These are phyloP conservation scores for Trichoderma guizhouense DNA, from an alignment of 2,329 filamentous ascomycete species.

Conservation along the genomic window DNA sequence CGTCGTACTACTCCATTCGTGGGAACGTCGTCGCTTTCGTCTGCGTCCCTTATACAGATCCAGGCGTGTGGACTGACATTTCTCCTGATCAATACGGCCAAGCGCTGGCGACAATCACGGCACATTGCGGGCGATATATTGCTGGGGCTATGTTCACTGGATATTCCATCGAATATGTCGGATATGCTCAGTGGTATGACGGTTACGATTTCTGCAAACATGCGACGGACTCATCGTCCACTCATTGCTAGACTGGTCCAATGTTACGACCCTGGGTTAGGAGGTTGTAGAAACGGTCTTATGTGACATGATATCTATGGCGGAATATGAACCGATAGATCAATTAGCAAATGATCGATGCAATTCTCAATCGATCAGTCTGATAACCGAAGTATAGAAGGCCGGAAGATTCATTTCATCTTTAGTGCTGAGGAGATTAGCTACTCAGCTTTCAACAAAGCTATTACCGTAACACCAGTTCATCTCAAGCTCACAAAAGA, in stretches of 20 bases:
- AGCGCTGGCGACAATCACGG: background rate
- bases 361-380: background rate
- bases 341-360: background rate
- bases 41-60: background rate
- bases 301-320: background rate
- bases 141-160: background rate
- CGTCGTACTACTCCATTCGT: background rate
- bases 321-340: background rate
- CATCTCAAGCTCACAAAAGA: background rate
- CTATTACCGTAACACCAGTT: background rate
- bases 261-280: background rate
- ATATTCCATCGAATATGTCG: background rate
- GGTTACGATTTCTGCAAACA: background rate
- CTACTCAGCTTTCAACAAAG: background rate
- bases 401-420: background rate
- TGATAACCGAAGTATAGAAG: background rate
- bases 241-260: background rate
- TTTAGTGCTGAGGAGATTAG: background rate
- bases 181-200: background rate
- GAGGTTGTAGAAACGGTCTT: background rate
- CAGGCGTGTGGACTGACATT: background rate
- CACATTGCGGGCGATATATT: background rate
- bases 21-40: background rate
- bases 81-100: background rate
- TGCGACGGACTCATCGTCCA: background rate